Evolutionary conservation across 2,329 filamentous ascomycete species (phyloP).

Genomic region (Ceratocystis albifundus): DNA sequence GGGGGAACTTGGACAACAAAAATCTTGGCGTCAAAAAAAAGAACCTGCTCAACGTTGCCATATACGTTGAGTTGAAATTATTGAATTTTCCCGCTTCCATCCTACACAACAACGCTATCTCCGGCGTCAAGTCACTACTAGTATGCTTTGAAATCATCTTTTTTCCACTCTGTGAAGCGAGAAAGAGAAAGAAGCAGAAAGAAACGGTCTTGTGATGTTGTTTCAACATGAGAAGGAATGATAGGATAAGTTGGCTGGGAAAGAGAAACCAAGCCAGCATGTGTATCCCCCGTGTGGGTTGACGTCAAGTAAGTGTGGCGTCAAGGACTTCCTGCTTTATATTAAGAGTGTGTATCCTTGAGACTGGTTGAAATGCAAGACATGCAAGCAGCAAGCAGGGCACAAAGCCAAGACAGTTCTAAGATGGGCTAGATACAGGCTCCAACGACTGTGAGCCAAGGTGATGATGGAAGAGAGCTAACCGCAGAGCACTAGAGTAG

Average conservation of each 20-base stretch:
- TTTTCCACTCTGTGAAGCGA: background rate
- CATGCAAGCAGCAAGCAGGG: conserved; percentile 6
- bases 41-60: background rate
- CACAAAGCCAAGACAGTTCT: conserved; percentile 7
- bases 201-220: background rate
- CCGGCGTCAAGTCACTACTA: background rate
- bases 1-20: background rate
- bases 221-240: background rate
- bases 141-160: too few species aligned
- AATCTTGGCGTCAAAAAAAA: conserved; percentile 3
- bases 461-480: background rate
- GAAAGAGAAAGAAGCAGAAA: background rate
- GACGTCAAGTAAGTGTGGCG: background rate
- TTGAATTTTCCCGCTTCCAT: background rate
- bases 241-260: background rate
- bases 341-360: background rate
- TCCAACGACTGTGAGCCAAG: background rate
- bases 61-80: too few species aligned
- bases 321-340: background rate
- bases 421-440: background rate
- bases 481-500: background rate
- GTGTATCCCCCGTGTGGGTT: background rate
- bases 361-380: conserved; percentile 2
- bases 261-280: background rate
- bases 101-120: background rate